Conservation (phyloP, 2,329 filamentous ascomycete genomes). For the Monosporascus sp. region DNA sequence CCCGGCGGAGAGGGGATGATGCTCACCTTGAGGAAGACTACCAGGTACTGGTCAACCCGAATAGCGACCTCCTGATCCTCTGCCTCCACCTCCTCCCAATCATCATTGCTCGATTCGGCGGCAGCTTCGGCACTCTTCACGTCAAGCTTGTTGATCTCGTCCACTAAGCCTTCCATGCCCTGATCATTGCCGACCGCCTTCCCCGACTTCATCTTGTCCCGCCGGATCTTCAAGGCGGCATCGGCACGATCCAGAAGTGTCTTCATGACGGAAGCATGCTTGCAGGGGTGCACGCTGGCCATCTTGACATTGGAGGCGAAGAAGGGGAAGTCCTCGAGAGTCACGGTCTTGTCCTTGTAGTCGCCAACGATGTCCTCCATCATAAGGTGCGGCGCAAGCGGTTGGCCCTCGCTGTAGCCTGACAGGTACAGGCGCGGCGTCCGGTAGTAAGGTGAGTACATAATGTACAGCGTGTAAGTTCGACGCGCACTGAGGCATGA, state of each 20-base stretch:
- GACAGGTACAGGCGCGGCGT: conserved; percentile 94
- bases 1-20: not conserved
- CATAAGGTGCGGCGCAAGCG: conserved; percentile 78
- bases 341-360: conserved; percentile 98
- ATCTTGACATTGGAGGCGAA: conserved; percentile 90
- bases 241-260: conserved; percentile 92
- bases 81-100: conserved; percentile 63
- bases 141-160: conserved; percentile 67
- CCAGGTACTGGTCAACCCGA: conserved; percentile 81
- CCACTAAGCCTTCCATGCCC: conserved; percentile 81
- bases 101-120: conserved; percentile 49
- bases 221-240: conserved; percentile 80
- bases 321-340: conserved; percentile 94
- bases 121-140: conserved; percentile 47
- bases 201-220: conserved; percentile 70
- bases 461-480: conserved; percentile 98
- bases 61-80: conserved; percentile 74
- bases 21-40: conserved; percentile 78
- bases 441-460: conserved; percentile 94
- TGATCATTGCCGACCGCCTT: conserved; percentile 43
- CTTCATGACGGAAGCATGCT: conserved; percentile 98
- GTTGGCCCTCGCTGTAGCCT: conserved; percentile 79
- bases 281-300: conserved; percentile 94
- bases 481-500: conserved; percentile 62
- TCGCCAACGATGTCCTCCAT: conserved; percentile 96